phyloP scores from a whole-genome alignment of 768 basidiomycete species.

The Tephrocybe sp. region DNA sequence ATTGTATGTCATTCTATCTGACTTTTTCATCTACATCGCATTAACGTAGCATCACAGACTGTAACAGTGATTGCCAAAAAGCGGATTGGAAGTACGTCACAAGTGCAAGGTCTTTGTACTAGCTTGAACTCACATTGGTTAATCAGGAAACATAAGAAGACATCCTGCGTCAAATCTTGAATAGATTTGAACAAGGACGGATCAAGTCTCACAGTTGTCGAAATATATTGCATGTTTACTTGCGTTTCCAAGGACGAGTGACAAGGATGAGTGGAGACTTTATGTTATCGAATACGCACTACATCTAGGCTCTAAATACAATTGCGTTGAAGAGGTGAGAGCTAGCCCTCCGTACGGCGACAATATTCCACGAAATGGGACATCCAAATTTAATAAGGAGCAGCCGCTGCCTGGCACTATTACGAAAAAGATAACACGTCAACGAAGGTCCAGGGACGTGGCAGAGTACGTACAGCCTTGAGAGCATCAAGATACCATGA shows the following conservation, averaged over 20 bases:
- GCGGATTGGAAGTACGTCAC: slow-evolving; percentile 10
- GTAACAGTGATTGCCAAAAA: slow-evolving; percentile 5
- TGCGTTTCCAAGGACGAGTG: not conserved
- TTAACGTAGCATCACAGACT: not conserved
- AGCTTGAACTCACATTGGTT: slow-evolving; percentile 13
- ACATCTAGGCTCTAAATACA: slow-evolving; percentile 9
- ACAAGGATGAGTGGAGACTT: slow-evolving; percentile 8
- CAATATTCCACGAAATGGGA: not conserved
- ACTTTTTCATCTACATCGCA: not conserved
- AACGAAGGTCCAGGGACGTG: not conserved
- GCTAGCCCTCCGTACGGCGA: not conserved
- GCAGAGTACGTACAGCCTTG: slow-evolving; percentile 65
- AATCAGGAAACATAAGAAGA: slow-evolving; percentile 10
- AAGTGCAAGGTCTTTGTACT: not conserved
- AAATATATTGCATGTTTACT: no score
- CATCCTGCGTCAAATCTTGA: not conserved
- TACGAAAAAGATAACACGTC: slow-evolving; percentile 14
- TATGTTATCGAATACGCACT: slow-evolving; percentile 13
- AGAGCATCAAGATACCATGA: slow-evolving; percentile 87
- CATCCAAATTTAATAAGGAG: slow-evolving; percentile 42
- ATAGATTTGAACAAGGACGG: no score
- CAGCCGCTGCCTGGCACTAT: slow-evolving; percentile 77
- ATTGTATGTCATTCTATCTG: slow-evolving; percentile 22
- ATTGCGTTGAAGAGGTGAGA: not conserved
- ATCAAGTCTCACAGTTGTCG: no score